phyloP scores from a whole-genome alignment of 1,284 basidiomycete species.

The Apiotrichum sp. region DNA sequence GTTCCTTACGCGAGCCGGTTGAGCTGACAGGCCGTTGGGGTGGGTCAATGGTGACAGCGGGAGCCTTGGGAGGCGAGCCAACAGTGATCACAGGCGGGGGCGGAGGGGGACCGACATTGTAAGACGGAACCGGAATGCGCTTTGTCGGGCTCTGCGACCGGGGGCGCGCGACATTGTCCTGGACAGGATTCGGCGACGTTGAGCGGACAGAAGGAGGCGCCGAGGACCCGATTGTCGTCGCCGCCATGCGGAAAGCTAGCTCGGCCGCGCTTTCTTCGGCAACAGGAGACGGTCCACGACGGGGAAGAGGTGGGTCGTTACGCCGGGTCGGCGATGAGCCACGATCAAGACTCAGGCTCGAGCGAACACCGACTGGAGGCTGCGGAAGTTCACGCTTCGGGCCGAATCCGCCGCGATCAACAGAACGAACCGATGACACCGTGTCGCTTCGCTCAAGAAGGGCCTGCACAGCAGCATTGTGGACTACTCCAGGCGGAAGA shows the following conservation, averaged over 20 bases:
- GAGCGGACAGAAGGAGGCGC: neutral
- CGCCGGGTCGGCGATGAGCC: slow-evolving; percentile 18
- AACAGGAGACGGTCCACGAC: neutral
- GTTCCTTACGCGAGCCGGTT: no score
- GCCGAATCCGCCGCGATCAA: slow-evolving; percentile 34
- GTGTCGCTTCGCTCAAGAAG: slow-evolving; percentile 40
- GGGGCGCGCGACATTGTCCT: neutral
- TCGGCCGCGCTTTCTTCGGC: slow-evolving; percentile 4
- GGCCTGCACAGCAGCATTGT: slow-evolving; percentile 7
- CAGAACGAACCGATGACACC: slow-evolving; percentile 39
- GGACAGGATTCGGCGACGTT: neutral
- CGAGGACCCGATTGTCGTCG: slow-evolving; percentile 3
- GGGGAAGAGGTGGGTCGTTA: neutral
- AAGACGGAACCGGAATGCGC: neutral
- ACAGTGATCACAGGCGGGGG: neutral
- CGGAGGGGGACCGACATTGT: neutral
- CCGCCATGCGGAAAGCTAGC: slow-evolving; percentile 11
- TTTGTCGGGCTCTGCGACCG: slow-evolving; percentile 4
- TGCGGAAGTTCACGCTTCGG: slow-evolving; percentile 34
- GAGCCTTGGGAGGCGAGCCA: neutral
- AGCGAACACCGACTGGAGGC: slow-evolving; percentile 33
- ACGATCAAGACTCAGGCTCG: slow-evolving; percentile 38
- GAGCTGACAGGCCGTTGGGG: no score
- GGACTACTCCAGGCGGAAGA: neutral
- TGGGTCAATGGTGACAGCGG: neutral